Evolutionary conservation across 2,329 filamentous ascomycete species (phyloP).

Genomic region (Fusarium drepaniforme): DNA sequence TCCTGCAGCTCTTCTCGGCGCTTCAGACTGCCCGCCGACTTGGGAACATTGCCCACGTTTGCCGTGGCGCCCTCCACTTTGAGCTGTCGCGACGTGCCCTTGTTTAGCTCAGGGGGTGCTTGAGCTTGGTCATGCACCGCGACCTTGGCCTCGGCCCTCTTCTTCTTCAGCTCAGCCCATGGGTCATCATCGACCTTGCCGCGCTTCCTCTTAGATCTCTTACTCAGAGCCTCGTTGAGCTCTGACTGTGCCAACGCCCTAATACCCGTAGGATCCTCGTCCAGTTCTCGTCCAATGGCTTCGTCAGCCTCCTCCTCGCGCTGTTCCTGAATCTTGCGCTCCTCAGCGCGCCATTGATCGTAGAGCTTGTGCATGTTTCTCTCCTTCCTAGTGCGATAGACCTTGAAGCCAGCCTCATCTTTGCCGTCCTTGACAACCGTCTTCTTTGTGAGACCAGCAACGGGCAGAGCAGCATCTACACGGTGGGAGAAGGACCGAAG

Average conservation of each 20-base stretch:
- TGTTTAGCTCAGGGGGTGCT: slow-evolving; percentile 81
- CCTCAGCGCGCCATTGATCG: slow-evolving; percentile 80
- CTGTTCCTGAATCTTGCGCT: slow-evolving; percentile 71
- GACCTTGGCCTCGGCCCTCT: slow-evolving; percentile 67
- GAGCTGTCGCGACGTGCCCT: slow-evolving; percentile 51
- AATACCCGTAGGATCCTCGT: slow-evolving; percentile 66
- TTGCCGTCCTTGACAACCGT: slow-evolving; percentile 68
- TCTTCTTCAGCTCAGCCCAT: slow-evolving; percentile 80
- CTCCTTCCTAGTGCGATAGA: slow-evolving; percentile 84
- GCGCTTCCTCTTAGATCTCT: slow-evolving; percentile 59
- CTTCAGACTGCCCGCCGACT: slow-evolving; percentile 53
- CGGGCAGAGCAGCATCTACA: slow-evolving; percentile 86
- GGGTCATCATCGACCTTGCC: slow-evolving; percentile 75
- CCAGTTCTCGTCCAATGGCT: slow-evolving; percentile 72
- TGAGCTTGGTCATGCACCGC: slow-evolving; percentile 72
- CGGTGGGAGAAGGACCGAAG: slow-evolving; percentile 84
- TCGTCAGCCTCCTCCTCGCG: slow-evolving; percentile 75
- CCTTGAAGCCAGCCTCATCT: slow-evolving; percentile 74
- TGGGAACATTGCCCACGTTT: slow-evolving; percentile 53
- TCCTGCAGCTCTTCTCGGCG: slow-evolving; percentile 55
- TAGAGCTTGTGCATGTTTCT: slow-evolving; percentile 85
- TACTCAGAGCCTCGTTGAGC: slow-evolving; percentile 43
- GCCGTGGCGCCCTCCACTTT: slow-evolving; percentile 50
- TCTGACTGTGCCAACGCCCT: slow-evolving; percentile 61
- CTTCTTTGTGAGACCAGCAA: slow-evolving; percentile 77